phyloP scores from a whole-genome alignment of 306 rosid genomes.

The Malus fusca region DNA sequence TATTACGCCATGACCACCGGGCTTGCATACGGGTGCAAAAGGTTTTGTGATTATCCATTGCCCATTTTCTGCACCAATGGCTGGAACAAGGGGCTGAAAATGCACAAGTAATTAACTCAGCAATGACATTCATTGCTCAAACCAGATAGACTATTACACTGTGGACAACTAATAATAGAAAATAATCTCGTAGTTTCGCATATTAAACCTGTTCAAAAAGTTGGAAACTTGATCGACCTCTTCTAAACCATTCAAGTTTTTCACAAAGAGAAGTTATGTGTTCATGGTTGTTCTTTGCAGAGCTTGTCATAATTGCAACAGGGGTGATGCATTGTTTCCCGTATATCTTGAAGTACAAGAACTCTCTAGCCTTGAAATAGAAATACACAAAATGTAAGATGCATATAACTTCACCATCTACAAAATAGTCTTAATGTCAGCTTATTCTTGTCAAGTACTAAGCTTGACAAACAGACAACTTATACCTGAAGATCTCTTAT shows the following conservation, averaged over 20 bases:
- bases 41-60: slow-evolving; percentile 75
- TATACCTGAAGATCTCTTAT: slow-evolving; percentile 98
- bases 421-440: slow-evolving; percentile 10
- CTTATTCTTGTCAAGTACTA: slow-evolving; percentile 15
- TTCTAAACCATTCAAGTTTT: slow-evolving; percentile 84
- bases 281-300: slow-evolving; percentile 86
- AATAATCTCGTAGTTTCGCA: slow-evolving; percentile 15
- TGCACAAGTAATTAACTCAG: slow-evolving; percentile 25
- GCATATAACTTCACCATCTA: not conserved
- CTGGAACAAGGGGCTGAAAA: slow-evolving; percentile 94
- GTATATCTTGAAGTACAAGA: slow-evolving; percentile 81
- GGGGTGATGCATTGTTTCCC: slow-evolving; percentile 88
- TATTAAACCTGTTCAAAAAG: slow-evolving; percentile 89
- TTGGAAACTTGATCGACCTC: slow-evolving; percentile 91
- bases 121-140: slow-evolving; percentile 14
- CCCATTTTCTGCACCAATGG: slow-evolving; percentile 80
- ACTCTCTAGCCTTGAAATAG: slow-evolving; percentile 81
- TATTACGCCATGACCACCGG: slow-evolving; percentile 95
- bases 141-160: slow-evolving; percentile 9
- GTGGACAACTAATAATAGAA: slow-evolving; percentile 2
- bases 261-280: slow-evolving; percentile 68
- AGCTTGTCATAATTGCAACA: slow-evolving; percentile 94
- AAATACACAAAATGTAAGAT: slow-evolving; percentile 20
- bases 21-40: slow-evolving; percentile 76
- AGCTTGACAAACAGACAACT: slow-evolving; percentile 22